A percentile compares a stretch with the other conserved stretches of the same genome.
Conservation (phyloP, 495 filamentous ascomycete genomes). For the Endocarpon pusillum region DNA sequence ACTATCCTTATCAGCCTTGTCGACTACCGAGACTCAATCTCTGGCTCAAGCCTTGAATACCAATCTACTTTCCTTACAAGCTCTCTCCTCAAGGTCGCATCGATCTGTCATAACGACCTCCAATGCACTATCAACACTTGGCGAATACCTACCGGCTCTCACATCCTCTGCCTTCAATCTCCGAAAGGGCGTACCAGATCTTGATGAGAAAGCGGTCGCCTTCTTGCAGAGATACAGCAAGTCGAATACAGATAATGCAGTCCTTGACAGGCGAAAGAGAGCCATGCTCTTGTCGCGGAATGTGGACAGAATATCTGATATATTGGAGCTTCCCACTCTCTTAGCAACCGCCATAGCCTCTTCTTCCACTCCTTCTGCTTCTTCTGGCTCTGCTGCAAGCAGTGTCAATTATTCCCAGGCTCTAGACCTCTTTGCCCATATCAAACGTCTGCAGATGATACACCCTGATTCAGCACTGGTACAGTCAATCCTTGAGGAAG, state of each 20-base stretch:
- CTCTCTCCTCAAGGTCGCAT: slow-evolving; percentile 82
- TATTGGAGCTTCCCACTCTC: slow-evolving; percentile 78
- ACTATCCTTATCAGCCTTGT: slow-evolving; percentile 55
- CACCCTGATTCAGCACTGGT: slow-evolving; percentile 68
- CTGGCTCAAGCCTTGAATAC: slow-evolving; percentile 67
- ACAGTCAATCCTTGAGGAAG: slow-evolving; percentile 51
- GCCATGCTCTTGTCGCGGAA: slow-evolving; percentile 77
- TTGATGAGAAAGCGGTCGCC: slow-evolving; percentile 58
- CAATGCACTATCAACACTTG: slow-evolving; percentile 54
- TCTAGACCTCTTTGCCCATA: slow-evolving; percentile 85
- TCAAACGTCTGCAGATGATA: slow-evolving; percentile 65
- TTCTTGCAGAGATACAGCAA: slow-evolving; percentile 75
- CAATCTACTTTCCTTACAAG: slow-evolving; percentile 70
- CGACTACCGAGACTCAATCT: slow-evolving; percentile 58
- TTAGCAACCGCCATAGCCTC: slow-evolving; percentile 59
- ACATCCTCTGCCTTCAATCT: slow-evolving; percentile 45
- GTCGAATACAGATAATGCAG: slow-evolving; percentile 50
- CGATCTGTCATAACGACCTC: slow-evolving; percentile 70
- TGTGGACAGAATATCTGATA: slow-evolving; percentile 74
- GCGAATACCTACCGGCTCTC: slow-evolving; percentile 47
- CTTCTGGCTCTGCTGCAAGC: slow-evolving; percentile 25
- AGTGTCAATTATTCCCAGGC: slow-evolving; percentile 79
- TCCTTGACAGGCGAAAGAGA: slow-evolving; percentile 59
- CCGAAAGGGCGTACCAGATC: slow-evolving; percentile 51
- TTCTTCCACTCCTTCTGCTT: slow-evolving; percentile 18